These are phyloP conservation scores for Nemania diffusa DNA, from an alignment of 2,329 filamentous ascomycete genomes.

Conservation along the genomic window DNA sequence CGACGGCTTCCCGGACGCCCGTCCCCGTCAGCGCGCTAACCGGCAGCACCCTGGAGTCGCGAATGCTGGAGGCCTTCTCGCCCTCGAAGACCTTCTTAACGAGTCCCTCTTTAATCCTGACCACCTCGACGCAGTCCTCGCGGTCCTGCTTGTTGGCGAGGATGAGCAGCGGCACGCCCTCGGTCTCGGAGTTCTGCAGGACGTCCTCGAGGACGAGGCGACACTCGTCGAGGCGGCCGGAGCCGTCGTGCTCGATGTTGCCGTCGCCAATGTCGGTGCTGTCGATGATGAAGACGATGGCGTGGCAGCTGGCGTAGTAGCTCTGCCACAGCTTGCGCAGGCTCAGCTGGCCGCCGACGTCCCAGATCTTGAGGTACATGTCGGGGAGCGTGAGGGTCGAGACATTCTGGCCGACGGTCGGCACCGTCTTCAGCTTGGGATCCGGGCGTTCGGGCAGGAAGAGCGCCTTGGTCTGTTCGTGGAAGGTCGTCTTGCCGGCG, in stretches of 20 bases:
- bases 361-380: conserved; percentile 99
- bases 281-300: conserved; percentile 98
- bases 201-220: conserved; percentile 89
- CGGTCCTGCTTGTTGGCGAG: conserved; percentile 98
- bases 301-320: conserved; percentile 94
- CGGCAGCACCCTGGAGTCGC: conserved; percentile 90
- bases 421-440: conserved; percentile 85
- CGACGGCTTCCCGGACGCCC: conserved; percentile 93
- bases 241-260: conserved; percentile 64
- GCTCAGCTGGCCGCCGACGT: conserved; percentile 92
- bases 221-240: conserved; percentile 86
- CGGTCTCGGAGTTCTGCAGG: conserved; percentile 84
- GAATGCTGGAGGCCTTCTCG: conserved; percentile 84
- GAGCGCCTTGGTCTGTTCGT: conserved; percentile 93
- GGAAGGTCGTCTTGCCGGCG: conserved; percentile 97
- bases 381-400: conserved; percentile 89
- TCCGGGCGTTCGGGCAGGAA: conserved; percentile 72
- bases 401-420: conserved; percentile 97
- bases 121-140: conserved; percentile 97
- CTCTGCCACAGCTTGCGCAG: conserved; percentile 93
- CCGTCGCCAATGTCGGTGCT: conserved; percentile 92
- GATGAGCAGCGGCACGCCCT: conserved; percentile 90
- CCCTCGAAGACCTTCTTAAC: conserved; percentile 97
- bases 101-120: conserved; percentile 94
- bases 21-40: conserved; percentile 89